Base-by-base conservation (phyloP, 495 filamentous ascomycete genomes). In the Neurospora terricola region DNA sequence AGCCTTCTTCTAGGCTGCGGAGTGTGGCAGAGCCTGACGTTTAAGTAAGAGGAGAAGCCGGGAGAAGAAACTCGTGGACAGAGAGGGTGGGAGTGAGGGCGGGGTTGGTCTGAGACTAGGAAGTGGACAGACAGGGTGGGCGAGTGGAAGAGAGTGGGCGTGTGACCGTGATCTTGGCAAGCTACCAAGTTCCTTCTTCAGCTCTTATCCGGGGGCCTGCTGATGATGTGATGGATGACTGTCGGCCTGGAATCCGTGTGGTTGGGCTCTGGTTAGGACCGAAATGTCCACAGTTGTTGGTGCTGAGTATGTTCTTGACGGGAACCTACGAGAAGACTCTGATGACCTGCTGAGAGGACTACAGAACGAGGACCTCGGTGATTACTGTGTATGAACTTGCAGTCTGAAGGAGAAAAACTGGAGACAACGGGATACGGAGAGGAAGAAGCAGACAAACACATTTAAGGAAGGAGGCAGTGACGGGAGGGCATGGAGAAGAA, bases 61-160 rank as follows among this genome's bases (percentile, higher is more conserved):
- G 54, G 27, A 34, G 54, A 66, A 34, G 54, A 27, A 34, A 66
- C 54, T 71, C 39, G 39, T 66, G 42, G 39, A 43, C 30, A 69
- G 70, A 21, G 27, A 43, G 70, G 38, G 66, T 70, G 71, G 71
- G 66, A 72, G 37, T 66, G 59, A 69, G n/a, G 70, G 48, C 36
- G 69, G 36, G 71, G 62, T 70, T 62, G 34, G 71, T 72, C n/a
- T 70, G 37, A 39, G 70, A 72, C 37, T 40, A 48, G 62, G 36
- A 73, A 38, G 71, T 27, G 70, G 72, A 71, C 30, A 73, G 70
- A 36, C 36, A 42, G 54, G 70, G 27, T 71, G 70, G 70, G 27
- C 43, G 42, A 39, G 42, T 34, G 70, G 70, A 72, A 72, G 23
- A 59, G 70, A 66, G 23, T 40, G 54, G 70, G 42, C 70, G 70